Evolutionary conservation across 2,329 filamentous ascomycete genomes (phyloP), one percentile per base, ranked within the genome.

Genomic region (Endoconidiophora laricicola): DNA sequence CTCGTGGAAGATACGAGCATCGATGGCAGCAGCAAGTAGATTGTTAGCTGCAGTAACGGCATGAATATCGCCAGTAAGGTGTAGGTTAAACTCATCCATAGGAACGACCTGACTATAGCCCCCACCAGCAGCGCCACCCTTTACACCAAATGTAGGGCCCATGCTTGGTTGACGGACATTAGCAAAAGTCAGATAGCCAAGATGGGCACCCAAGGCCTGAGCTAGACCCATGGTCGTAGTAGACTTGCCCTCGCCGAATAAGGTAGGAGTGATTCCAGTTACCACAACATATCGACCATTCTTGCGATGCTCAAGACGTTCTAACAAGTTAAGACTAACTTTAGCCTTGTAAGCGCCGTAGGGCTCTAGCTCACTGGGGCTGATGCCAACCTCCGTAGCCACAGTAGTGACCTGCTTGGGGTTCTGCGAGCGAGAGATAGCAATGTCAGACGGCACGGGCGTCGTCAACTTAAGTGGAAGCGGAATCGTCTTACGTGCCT

Each of bases 1-100:
- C 67, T 98, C 91, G 63, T 98, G 91, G 73, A 95, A 98, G 69
- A 98, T 96, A 58, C 91, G 82, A 1, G 91, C 96, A 63, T 98
- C 91, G 55, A 98, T 93, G 36, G 91, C 91, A 49, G 91, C 91
- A 42, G 91, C 90, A 41, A 98, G 76, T 52, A 98, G 73, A 67
- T 98, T 98, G 74, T 96, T 98, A 37, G 91, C 91, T 24, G 90
- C 90, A 48, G 87, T 87, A 60, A 98, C 91, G 56, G 91, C 91
- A 64, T 98, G 91, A 52, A 98, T 96, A 63, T 98, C 91, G 60
- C 91, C 91, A 50, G 91, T 98, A 60, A 98, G 69, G 65, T 98
- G 91, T 61, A 98, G 71, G 68, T 98, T 98, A 72, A 98, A 98
- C 66, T 98, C 91, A 60, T 98, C 91, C 91, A 98, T 98, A 53